Evolutionary conservation across 2,329 filamentous ascomycete species (phyloP), one percentile per base, ranked within the genome.

Genomic region (Aspergillus sp.): DNA sequence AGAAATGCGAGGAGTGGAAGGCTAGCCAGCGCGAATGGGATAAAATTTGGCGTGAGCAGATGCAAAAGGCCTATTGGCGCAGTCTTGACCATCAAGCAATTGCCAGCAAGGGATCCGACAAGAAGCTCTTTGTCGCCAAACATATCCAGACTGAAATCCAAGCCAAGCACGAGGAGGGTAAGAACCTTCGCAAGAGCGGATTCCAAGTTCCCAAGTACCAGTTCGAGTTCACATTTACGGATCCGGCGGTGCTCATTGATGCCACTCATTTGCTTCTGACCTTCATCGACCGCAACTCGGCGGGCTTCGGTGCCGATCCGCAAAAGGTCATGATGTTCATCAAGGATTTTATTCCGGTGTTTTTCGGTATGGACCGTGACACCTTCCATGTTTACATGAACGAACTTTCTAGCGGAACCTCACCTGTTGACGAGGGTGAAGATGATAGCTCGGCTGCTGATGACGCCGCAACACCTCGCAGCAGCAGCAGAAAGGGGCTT

Each of bases 21-120:
- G 93, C 96, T 65, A 93, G 91, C 5, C 93, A 90, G 81, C 91
- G 95, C 33, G 96, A 99, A 72, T 99, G 95, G 95, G 93, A 98
- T 75, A 97, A 97, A 76, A 92, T 99, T 7, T 99, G 95, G 95
- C 91, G 95, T 62, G 88, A 91, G 50, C 95, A 98, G 77, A 98
- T 93, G 22, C 89, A 96, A 70, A 88, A 89, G 68, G 93, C 96
- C 79, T 96, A 97, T 76, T 90, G 96, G 77, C 96, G 92, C 79
- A 96, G 92, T 73, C 85, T 99, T 52, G 95, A 99, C 70, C 95
- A 99, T 70, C 96, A 98, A 83, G 92, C 92, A 19, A 92, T 96
- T 59, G 88, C 91, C 53, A 90, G 91, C 68, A 96, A 95, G 77
- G 86, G 88, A 62, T 87, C 84, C 39, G 95, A 99, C 76, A 98